A percentile compares a stretch with the other conserved stretches of the same genome.
phyloP scores from a whole-genome alignment of 306 rosid genomes.

The Gillenia trifoliata region DNA sequence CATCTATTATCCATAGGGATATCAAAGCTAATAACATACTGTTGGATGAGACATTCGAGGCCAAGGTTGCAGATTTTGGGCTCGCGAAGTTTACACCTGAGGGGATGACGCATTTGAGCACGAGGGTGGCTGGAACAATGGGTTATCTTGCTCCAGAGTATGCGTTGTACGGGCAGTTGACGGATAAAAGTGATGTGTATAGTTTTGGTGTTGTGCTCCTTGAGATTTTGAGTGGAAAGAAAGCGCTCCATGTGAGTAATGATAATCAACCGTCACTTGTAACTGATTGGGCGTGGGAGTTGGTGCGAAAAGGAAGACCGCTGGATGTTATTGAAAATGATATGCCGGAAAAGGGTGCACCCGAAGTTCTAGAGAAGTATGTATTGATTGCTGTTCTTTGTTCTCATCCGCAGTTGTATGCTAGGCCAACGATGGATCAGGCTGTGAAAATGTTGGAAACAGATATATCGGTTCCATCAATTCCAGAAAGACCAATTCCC shows the following conservation, averaged over 20 bases:
- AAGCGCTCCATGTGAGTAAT: slow-evolving; percentile 49
- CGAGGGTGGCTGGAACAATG: slow-evolving; percentile 95
- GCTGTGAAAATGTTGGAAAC: slow-evolving; percentile 93
- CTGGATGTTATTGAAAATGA: slow-evolving; percentile 78
- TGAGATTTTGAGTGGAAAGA: slow-evolving; percentile 92
- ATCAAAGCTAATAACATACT: slow-evolving; percentile 90
- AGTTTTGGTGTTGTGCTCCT: slow-evolving; percentile 87
- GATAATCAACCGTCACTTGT: slow-evolving; percentile 61
- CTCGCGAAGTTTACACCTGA: slow-evolving; percentile 86
- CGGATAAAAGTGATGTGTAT: slow-evolving; percentile 87
- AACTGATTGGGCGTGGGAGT: slow-evolving; percentile 87
- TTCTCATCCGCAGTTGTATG: slow-evolving; percentile 89
- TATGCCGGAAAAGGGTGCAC: slow-evolving; percentile 58
- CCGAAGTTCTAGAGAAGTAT: slow-evolving; percentile 72
- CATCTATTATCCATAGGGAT: slow-evolving; percentile 86
- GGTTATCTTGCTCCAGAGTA: slow-evolving; percentile 98
- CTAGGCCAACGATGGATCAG: slow-evolving; percentile 98
- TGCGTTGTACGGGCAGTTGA: slow-evolving; percentile 88
- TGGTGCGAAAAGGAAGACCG: slow-evolving; percentile 59
- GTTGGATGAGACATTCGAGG: slow-evolving; percentile 71
- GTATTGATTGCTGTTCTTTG: slow-evolving; percentile 79
- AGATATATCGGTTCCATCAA: slow-evolving; percentile 64
- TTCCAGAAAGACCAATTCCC: slow-evolving; percentile 75
- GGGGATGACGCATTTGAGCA: slow-evolving; percentile 93
- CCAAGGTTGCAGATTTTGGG: slow-evolving; percentile 92